A percentile compares a stretch with the other conserved stretches of the same genome.
Evolutionary conservation across 352 stramenopile genomes (phyloP).

Genomic region (Phytophthora litchii): DNA sequence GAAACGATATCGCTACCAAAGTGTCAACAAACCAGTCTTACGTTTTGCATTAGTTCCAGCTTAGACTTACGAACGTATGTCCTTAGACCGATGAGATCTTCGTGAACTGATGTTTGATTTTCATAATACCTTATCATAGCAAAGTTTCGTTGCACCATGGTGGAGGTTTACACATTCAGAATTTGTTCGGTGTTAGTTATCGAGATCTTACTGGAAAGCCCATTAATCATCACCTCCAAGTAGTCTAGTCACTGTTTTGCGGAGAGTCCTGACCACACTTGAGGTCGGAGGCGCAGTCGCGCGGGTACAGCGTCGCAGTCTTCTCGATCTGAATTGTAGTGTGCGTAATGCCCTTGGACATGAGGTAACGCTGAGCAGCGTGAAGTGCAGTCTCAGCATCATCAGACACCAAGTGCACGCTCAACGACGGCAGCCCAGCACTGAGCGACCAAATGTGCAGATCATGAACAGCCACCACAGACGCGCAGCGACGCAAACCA

Average conservation of each 20-base stretch:
- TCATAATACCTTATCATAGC: no score
- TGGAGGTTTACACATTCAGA: constrained; percentile 1
- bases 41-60: no score
- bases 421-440: constrained; percentile 89
- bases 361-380: constrained; percentile 73
- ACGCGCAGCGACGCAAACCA: constrained; percentile 74
- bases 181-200: constrained; percentile 9
- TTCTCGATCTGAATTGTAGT: constrained; percentile 91
- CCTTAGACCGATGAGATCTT: no score
- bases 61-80: no score
- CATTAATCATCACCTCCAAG: constrained; percentile 3
- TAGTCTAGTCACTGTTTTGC: constrained; percentile 39
- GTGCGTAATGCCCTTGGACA: constrained; percentile 84
- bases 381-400: constrained; percentile 70
- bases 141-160: no score
- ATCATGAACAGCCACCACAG: constrained; percentile 95
- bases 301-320: constrained; percentile 68
- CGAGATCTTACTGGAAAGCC: constrained; percentile 5
- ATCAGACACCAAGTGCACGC: constrained; percentile 91
- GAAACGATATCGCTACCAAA: no score
- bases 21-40: no score
- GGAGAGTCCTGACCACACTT: constrained; percentile 85
- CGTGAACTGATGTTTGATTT: no score
- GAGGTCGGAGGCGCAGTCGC: constrained; percentile 66
- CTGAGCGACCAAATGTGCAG: constrained; percentile 98